A percentile compares a stretch with the other conserved stretches of the same genome.
Evolutionary conservation across 2,329 filamentous ascomycete genomes (phyloP).

Genomic region (Claviceps fusiformis): DNA sequence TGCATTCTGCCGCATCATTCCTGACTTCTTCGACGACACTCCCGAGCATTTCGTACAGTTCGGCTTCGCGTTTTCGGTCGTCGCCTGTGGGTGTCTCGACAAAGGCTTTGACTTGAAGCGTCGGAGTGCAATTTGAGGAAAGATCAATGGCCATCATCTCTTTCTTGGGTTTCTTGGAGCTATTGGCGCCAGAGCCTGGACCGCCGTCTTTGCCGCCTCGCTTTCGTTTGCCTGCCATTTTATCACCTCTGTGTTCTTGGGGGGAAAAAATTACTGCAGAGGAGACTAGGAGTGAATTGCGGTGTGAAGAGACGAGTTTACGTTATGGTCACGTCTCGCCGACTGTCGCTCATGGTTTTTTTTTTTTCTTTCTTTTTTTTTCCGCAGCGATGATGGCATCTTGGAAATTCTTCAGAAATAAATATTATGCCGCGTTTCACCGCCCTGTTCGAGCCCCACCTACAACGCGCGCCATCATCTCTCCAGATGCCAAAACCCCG

Average conservation of each 20-base stretch:
- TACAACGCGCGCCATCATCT: not conserved
- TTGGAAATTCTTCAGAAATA: conserved; percentile 1
- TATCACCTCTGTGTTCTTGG: not conserved
- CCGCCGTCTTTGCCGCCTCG: conserved; percentile 18
- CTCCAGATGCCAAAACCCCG: not conserved
- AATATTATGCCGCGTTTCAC: conserved; percentile 2
- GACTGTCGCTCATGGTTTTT: not conserved
- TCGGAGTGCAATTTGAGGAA: conserved; percentile 12
- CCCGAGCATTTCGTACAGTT: conserved; percentile 46
- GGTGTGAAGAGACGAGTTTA: not conserved
- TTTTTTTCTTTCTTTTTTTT: not conserved
- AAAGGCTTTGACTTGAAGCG: conserved; percentile 29
- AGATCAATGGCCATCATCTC: conserved; percentile 11
- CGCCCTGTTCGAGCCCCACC: conserved; percentile 3
- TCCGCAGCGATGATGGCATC: not conserved
- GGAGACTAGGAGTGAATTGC: not conserved
- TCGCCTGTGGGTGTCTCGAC: conserved; percentile 36
- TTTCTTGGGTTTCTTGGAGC: conserved; percentile 20
- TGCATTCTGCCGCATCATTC: conserved; percentile 43
- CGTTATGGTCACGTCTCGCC: not conserved
- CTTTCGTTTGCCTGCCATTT: conserved; percentile 24
- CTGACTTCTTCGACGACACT: conserved; percentile 44
- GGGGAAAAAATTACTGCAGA: not conserved
- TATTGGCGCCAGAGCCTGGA: conserved; percentile 9
- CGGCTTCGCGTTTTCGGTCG: conserved; percentile 43